Evolutionary conservation across 768 basidiomycete species (phyloP), one percentile per base, ranked within the genome.

Genomic region (Lactifluus echinatus): DNA sequence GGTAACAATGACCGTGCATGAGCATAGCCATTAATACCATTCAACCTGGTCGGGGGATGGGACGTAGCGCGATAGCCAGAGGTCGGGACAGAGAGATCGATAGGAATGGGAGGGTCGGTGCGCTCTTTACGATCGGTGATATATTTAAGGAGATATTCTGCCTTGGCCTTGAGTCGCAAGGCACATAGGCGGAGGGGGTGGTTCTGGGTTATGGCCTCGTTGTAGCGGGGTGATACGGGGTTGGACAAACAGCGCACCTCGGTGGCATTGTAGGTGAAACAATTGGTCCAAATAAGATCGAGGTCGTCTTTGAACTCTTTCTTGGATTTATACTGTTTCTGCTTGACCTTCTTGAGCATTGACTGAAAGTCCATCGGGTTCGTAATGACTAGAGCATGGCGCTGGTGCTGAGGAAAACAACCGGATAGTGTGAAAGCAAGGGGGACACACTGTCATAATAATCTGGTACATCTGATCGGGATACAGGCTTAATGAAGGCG

Each of bases 281-380:
- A 97, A 63, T 98, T 99, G 45, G 83, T 83, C 96, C 96, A 99
- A 63, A 99, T 97, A 60, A 97, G 81, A 63, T 95, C 90, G 42
- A 99, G 75, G 72, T 99, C 96, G 57, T 89, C 86, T 61, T 87
- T 86, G 72, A 99, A 98, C 65, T 94, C 89, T 62, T 83, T 78
- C 73, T 98, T 98, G 29, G 85, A 90, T 72, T 94, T 93, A 79
- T 96, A 97, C 47, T 82, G 79, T 68, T 89, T 90, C 57, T 80
- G 75, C 74, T 96, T 98, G 68, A 97, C 87, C 72, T 94, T 94
- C 79, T 85, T 92, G 50, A 86, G 77, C 81, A 99, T 89, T 0
- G 93, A 89, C 60, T 84, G 84, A 43, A 98, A 76, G 74, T 99
- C 96, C 96, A 99, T 99, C 4, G 96, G 93, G 61, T 84, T 84